Evolutionary conservation across 768 basidiomycete species (phyloP).

Genomic region (Psilocybe subaeruginosa): DNA sequence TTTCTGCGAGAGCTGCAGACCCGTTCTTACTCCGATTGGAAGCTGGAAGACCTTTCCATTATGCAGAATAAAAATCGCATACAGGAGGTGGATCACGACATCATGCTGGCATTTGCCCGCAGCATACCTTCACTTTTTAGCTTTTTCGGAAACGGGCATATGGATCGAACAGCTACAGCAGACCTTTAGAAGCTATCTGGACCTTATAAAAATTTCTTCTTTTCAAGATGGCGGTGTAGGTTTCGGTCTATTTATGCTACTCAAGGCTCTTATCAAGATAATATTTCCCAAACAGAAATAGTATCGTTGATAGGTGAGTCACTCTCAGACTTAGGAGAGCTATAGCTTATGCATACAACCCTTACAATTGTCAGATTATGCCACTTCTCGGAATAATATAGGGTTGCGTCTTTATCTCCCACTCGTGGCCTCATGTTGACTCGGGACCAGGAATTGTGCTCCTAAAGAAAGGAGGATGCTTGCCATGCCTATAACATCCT

Average conservation of each 20-base stretch:
- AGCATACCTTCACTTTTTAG: conserved; percentile 6
- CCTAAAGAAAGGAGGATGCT: not conserved
- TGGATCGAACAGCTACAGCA: not conserved
- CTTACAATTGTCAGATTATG: not conserved
- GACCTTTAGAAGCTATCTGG: not conserved
- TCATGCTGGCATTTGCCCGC: not conserved
- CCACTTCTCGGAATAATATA: not conserved
- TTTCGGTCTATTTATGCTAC: not conserved
- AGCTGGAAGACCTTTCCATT: conserved; percentile 3
- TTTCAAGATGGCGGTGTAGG: not conserved
- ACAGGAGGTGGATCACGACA: not conserved
- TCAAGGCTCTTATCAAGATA: not conserved
- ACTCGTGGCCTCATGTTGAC: not conserved
- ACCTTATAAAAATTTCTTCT: not conserved
- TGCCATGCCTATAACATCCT: not conserved
- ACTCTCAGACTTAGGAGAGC: not conserved
- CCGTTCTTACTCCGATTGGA: conserved; percentile 3
- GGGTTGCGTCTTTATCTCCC: not conserved
- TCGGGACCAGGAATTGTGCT: not conserved
- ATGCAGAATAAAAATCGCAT: not conserved
- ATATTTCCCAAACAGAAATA: not conserved
- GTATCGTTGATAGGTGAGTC: not conserved
- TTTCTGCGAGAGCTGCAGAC: not conserved
- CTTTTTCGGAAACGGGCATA: conserved; percentile 8
- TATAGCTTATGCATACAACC: not conserved